Evolutionary conservation across 2,329 filamentous ascomycete genomes (phyloP).

Genomic region (Talaromyces piceae): DNA sequence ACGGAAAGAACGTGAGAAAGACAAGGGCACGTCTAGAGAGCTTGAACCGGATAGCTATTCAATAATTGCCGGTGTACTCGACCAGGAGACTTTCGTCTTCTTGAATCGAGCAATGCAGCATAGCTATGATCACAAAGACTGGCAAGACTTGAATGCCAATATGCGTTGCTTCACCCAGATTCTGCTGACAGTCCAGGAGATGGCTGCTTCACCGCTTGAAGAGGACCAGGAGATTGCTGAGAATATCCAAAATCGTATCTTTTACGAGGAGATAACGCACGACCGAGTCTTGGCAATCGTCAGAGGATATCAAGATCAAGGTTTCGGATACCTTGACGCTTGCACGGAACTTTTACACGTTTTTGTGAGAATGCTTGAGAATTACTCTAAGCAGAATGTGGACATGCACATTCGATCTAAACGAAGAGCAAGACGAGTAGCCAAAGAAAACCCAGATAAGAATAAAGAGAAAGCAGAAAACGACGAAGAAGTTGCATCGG

Average conservation of each 20-base stretch:
- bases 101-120: conserved; percentile 76
- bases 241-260: conserved; percentile 93
- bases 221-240: conserved; percentile 98
- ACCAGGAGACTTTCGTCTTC: conserved; percentile 89
- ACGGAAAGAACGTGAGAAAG: conserved; percentile 45
- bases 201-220: conserved; percentile 73
- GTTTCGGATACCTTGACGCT: conserved; percentile 86
- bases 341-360: conserved; percentile 86
- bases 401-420: conserved; percentile 88
- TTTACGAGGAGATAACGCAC: conserved; percentile 94
- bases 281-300: conserved; percentile 76
- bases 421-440: conserved; percentile 64
- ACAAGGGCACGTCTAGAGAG: conserved; percentile 43
- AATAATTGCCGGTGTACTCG: conserved; percentile 79
- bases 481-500: conserved; percentile 51
- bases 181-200: conserved; percentile 83
- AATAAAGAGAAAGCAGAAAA: conserved; percentile 44
- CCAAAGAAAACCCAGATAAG: conserved; percentile 42
- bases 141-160: conserved; percentile 76
- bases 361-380: conserved; percentile 83
- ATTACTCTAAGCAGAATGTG: conserved; percentile 88
- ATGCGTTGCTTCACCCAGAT: conserved; percentile 97
- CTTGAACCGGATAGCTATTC: conserved; percentile 69
- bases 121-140: conserved; percentile 73
- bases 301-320: conserved; percentile 84